phyloP scores from a whole-genome alignment of 192 early-diverging fungal species.

The Coemansia sp. region DNA sequence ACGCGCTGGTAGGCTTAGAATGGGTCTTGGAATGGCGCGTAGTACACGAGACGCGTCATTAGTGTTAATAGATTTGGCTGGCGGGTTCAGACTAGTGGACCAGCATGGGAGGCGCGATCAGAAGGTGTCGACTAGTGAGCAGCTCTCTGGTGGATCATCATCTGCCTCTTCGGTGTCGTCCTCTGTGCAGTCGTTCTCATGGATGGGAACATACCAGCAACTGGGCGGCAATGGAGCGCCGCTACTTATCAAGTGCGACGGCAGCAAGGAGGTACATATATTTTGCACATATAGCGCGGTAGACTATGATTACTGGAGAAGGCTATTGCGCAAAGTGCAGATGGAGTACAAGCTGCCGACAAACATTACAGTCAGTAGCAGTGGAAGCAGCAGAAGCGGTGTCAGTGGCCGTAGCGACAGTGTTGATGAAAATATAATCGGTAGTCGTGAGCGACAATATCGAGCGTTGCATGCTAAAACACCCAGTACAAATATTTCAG shows the following conservation, averaged over 20 bases:
- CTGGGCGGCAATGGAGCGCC: constrained; percentile 31
- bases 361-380: constrained; percentile 1
- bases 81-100: constrained; percentile 36
- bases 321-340: constrained; percentile 15
- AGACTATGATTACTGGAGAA: constrained; percentile 45
- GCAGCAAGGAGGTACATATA: constrained; percentile 19
- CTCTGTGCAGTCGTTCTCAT: constrained; percentile 3
- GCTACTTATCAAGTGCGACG: constrained; percentile 28
- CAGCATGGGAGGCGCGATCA: constrained; percentile 12
- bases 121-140: constrained; percentile 14
- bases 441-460: too few species aligned
- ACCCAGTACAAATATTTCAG: neutral
- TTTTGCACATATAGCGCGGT: constrained; percentile 35
- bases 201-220: constrained; percentile 14
- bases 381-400: constrained; percentile 1
- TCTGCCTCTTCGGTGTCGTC: neutral
- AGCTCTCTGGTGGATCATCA: constrained; percentile 2
- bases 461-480: too few species aligned
- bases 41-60: constrained; percentile 1
- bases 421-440: too few species aligned
- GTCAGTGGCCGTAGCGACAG: neutral
- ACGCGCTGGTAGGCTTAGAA: neutral
- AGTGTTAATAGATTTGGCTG: constrained; percentile 15
- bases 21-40: neutral
- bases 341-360: constrained; percentile 6